phyloP scores from a whole-genome alignment of 2,329 filamentous ascomycete species.

The Zymoseptoria pseudotritici region DNA sequence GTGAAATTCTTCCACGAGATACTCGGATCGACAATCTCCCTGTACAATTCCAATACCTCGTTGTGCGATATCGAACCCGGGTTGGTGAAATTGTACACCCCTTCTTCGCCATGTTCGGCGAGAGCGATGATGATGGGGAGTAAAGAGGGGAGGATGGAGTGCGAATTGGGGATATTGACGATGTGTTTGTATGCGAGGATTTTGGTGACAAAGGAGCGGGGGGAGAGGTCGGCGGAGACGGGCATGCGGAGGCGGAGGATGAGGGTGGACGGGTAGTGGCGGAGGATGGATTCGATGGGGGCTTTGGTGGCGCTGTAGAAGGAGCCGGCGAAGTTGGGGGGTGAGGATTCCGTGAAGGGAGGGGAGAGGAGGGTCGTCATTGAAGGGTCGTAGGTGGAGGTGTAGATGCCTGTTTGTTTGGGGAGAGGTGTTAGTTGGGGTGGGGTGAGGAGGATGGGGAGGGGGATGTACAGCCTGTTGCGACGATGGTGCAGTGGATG shows the following conservation, averaged over 20 bases:
- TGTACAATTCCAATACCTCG: slow-evolving; percentile 57
- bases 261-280: slow-evolving; percentile 56
- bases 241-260: slow-evolving; percentile 63
- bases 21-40: slow-evolving; percentile 53
- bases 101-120: slow-evolving; percentile 54
- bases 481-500: slow-evolving; percentile 59
- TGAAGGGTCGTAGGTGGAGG: slow-evolving; percentile 29
- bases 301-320: slow-evolving; percentile 64
- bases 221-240: slow-evolving; percentile 59
- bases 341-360: slow-evolving; percentile 55
- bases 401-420: slow-evolving; percentile 17
- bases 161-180: slow-evolving; percentile 62
- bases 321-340: slow-evolving; percentile 57
- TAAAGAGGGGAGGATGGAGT: slow-evolving; percentile 58
- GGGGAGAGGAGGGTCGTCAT: slow-evolving; percentile 52
- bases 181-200: slow-evolving; percentile 58
- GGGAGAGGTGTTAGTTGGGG: background rate
- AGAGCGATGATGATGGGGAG: slow-evolving; percentile 54
- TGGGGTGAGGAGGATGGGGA: background rate
- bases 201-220: slow-evolving; percentile 63
- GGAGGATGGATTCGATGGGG: slow-evolving; percentile 57
- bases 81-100: slow-evolving; percentile 65
- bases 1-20: slow-evolving; percentile 61
- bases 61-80: slow-evolving; percentile 65
- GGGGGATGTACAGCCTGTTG: slow-evolving; percentile 51